These are phyloP conservation scores for Conticribra weissflogii DNA, from an alignment of 108 stramenopile genomes.

Conservation along the genomic window DNA sequence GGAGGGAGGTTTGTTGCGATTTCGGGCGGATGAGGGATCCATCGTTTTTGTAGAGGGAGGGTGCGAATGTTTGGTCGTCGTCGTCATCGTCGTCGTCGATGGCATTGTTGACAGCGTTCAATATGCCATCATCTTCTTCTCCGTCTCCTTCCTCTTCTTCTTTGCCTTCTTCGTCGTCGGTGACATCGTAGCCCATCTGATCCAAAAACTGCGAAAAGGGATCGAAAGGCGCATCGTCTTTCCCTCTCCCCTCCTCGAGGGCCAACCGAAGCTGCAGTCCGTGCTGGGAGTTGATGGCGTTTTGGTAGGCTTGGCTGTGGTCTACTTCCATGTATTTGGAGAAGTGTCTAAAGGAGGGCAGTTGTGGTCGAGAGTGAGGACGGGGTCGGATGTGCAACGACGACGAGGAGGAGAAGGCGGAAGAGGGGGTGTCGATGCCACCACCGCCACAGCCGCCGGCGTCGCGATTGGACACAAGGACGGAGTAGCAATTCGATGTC, in stretches of 20 bases:
- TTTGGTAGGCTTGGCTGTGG: slow-evolving; percentile 73
- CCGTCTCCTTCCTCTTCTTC: slow-evolving; percentile 12
- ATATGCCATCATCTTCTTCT: slow-evolving; percentile 30
- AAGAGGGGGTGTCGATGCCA: background rate
- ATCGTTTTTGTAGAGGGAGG: slow-evolving; percentile 55
- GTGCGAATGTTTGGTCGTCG: slow-evolving; percentile 11
- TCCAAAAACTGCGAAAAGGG: slow-evolving; percentile 70
- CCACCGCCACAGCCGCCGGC: background rate
- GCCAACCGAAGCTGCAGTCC: slow-evolving; percentile 75
- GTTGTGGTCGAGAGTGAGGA: background rate
- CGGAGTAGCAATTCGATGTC: no score
- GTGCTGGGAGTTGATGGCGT: slow-evolving; percentile 67
- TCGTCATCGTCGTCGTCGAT: slow-evolving; percentile 49
- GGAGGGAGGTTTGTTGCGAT: slow-evolving; percentile 59
- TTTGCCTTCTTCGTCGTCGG: background rate
- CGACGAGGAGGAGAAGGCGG: no score
- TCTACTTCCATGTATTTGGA: slow-evolving; percentile 59
- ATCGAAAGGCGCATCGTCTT: slow-evolving; percentile 81
- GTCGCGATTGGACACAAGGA: no score
- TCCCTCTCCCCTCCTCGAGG: slow-evolving; percentile 64
- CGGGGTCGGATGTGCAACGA: background rate
- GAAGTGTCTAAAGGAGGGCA: slow-evolving; percentile 4
- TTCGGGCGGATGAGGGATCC: slow-evolving; percentile 64
- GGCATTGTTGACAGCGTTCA: slow-evolving; percentile 38
- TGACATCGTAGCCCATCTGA: slow-evolving; percentile 28